phyloP scores from a whole-genome alignment of 805 yeast genomes.

The Saccharomycopsis malanga region DNA sequence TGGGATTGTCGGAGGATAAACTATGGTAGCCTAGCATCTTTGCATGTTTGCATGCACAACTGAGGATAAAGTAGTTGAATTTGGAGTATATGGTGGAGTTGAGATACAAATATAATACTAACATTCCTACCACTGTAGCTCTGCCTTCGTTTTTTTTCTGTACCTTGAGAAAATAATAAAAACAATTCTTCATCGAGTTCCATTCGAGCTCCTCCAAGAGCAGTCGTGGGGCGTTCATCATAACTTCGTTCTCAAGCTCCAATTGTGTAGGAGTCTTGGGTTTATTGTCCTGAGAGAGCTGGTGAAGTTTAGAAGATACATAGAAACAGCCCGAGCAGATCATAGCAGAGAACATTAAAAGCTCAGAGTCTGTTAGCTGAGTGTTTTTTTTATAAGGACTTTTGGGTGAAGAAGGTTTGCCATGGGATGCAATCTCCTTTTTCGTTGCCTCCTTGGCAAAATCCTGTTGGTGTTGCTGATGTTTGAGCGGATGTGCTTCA shows the following conservation, averaged over 20 bases:
- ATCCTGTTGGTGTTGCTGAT: background rate
- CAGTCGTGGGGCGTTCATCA: slow-evolving; percentile 1
- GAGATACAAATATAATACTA: slow-evolving; percentile 11
- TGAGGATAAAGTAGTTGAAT: slow-evolving; percentile 10
- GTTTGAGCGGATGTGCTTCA: background rate
- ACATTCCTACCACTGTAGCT: slow-evolving; percentile 11
- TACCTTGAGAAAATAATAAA: slow-evolving; percentile 14
- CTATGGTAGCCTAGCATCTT: slow-evolving; percentile 13
- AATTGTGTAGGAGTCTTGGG: background rate
- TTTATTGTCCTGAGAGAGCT: background rate
- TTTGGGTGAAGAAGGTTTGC: background rate
- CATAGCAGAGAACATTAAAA: slow-evolving; percentile 11
- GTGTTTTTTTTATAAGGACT: background rate
- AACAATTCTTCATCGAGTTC: slow-evolving; percentile 17
- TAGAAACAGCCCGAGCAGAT: slow-evolving; percentile 17
- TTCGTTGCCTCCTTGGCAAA: background rate
- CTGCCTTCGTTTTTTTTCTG: slow-evolving; percentile 9
- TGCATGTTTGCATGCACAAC: slow-evolving; percentile 7
- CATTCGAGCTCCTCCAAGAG: slow-evolving; percentile 10
- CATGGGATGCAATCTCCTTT: background rate
- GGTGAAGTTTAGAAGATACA: background rate
- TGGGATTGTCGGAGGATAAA: background rate
- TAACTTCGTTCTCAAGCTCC: background rate
- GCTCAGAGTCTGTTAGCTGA: slow-evolving; percentile 12
- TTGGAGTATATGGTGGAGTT: slow-evolving; percentile 12